A percentile compares a stretch with the other conserved stretches of the same genome.
Evolutionary conservation across 78 protist species (phyloP).

Genomic region (Salpingoeca rosetta): DNA sequence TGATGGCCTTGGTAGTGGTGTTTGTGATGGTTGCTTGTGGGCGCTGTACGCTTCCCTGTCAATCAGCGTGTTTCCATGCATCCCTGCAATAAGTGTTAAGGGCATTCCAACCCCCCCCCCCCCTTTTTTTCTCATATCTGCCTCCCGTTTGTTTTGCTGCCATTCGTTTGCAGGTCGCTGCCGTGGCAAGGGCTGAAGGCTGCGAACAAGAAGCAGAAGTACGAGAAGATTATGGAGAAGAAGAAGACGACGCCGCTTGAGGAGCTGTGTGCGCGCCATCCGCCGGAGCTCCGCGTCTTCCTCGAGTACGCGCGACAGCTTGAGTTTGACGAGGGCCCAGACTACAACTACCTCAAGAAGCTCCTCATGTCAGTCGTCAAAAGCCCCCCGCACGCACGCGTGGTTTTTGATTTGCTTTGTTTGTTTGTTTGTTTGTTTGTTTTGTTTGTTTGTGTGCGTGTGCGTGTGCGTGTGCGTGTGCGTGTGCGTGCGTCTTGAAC

Average conservation of each 20-base stretch:
- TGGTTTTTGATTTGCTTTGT: background rate
- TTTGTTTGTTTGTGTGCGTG: too few relatives aligned
- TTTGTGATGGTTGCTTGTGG: too few relatives aligned
- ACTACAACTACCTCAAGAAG: background rate
- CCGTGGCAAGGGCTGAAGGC: slow-evolving; percentile 98
- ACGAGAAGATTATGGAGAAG: slow-evolving; percentile 82
- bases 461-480: too few relatives aligned
- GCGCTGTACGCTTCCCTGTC: too few relatives aligned
- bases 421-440: too few relatives aligned
- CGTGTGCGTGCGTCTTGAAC: too few relatives aligned
- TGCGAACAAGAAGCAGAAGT: slow-evolving; percentile 83
- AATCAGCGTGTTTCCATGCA: too few relatives aligned
- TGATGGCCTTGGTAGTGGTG: too few relatives aligned
- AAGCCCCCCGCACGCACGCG: background rate
- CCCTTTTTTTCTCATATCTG: too few relatives aligned
- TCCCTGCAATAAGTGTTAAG: too few relatives aligned
- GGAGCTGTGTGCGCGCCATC: slow-evolving; percentile 68
- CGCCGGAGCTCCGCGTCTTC: background rate
- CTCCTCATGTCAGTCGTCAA: background rate
- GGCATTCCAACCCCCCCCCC: too few relatives aligned
- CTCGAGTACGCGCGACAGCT: background rate
- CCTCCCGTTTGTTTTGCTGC: too few relatives aligned
- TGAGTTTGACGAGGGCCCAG: background rate
- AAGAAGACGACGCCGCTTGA: slow-evolving; percentile 68
- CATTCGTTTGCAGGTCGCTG: slow-evolving; percentile 66